A percentile compares a stretch with the other conserved stretches of the same genome.
Conservation (phyloP, 805 yeast genomes). For the Wickerhamomyces tratensis region DNA sequence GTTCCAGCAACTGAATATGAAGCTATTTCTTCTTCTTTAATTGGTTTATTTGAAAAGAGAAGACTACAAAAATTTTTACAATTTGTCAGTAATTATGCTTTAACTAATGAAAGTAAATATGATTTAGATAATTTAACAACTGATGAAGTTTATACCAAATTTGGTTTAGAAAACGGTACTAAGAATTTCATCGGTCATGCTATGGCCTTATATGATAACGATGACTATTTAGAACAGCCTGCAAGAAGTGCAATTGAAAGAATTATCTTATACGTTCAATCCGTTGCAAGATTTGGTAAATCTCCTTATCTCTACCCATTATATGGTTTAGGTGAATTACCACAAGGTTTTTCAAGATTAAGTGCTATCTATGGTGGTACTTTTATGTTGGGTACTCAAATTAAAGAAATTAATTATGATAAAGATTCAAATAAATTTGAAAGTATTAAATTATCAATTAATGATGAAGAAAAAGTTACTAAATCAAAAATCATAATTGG, state of each 20-base stretch:
- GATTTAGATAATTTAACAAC: slow-evolving; percentile 81
- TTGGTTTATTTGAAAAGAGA: slow-evolving; percentile 95
- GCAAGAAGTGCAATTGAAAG: slow-evolving; percentile 90
- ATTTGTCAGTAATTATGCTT: slow-evolving; percentile 61
- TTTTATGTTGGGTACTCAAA: slow-evolving; percentile 94
- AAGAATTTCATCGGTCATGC: slow-evolving; percentile 97
- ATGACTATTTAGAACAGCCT: slow-evolving; percentile 78
- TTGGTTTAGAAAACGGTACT: slow-evolving; percentile 86
- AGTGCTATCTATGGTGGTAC: slow-evolving; percentile 98
- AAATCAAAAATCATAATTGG: slow-evolving; percentile 92
- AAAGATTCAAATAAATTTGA: slow-evolving; percentile 55
- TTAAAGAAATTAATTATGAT: slow-evolving; percentile 76
- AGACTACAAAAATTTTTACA: slow-evolving; percentile 89
- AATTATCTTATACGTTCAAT: slow-evolving; percentile 73
- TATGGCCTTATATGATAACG: slow-evolving; percentile 95
- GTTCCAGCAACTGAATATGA: slow-evolving; percentile 90
- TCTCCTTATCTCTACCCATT: slow-evolving; percentile 94
- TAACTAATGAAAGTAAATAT: slow-evolving; percentile 32
- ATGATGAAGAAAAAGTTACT: slow-evolving; percentile 55
- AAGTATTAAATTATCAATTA: slow-evolving; percentile 79
- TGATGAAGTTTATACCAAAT: slow-evolving; percentile 84
- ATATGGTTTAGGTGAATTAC: slow-evolving; percentile 94
- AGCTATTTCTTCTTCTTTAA: slow-evolving; percentile 82
- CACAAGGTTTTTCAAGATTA: slow-evolving; percentile 97
- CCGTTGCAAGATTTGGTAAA: slow-evolving; percentile 91